Percentiles rank a stretch among this genome's conserved stretches.
Conservation (phyloP, 306 rosid genomes). For the Hippophae rhamnoides region DNA sequence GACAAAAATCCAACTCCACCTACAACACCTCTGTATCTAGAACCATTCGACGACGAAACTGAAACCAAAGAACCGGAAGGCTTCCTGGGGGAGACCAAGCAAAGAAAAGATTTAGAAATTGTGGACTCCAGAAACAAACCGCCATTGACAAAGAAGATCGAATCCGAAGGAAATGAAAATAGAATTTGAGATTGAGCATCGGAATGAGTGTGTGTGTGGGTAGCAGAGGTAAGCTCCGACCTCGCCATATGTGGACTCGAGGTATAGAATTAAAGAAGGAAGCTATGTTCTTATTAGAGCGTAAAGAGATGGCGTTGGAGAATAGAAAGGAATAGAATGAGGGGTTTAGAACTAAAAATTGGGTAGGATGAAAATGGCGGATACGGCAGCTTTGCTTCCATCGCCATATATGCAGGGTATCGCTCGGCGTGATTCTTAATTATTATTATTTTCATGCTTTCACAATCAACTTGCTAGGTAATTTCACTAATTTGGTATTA, state of each 20-base stretch:
- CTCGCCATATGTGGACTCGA: conserved; percentile 28
- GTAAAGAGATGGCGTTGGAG: conserved; percentile 11
- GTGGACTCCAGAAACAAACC: conserved; percentile 71
- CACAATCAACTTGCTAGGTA: no score
- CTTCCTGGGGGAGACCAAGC: conserved; percentile 25
- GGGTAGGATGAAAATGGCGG: conserved; percentile 17
- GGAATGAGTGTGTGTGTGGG: background rate
- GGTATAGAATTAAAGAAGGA: conserved; percentile 1
- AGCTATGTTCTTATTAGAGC: background rate
- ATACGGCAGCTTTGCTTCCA: conserved; percentile 21
- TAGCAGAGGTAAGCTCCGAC: conserved; percentile 19
- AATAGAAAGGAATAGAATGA: background rate
- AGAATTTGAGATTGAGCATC: conserved; percentile 19
- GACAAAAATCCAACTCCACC: conserved; percentile 43
- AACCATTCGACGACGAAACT: conserved; percentile 11
- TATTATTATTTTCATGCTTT: background rate
- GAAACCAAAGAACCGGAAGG: conserved; percentile 17
- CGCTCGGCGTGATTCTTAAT: background rate
- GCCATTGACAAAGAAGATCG: conserved; percentile 22
- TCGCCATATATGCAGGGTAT: conserved; percentile 18
- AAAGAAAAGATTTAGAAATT: conserved; percentile 38
- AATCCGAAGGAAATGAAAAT: conserved; percentile 22
- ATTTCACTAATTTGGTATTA: no score
- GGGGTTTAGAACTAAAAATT: conserved; percentile 8
- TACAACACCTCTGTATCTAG: conserved; percentile 11